Conservation (phyloP, 306 rosid genomes). For the Alnus rubra region DNA sequence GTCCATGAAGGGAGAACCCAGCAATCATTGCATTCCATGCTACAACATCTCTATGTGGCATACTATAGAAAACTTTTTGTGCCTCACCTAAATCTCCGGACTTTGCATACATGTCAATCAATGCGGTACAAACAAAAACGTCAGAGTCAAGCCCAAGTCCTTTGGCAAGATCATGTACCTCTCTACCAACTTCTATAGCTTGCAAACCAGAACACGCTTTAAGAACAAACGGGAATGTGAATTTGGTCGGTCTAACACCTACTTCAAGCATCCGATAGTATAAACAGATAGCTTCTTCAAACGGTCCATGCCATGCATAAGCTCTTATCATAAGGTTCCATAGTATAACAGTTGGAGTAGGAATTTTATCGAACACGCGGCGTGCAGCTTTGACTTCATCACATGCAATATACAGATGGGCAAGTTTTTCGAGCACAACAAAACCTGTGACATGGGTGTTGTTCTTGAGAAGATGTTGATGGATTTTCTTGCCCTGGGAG, state of each 20-base stretch:
- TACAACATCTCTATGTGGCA: conserved; percentile 25
- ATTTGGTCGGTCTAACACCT: conserved; percentile 20
- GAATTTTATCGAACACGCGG: conserved; percentile 34
- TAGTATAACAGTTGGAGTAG: conserved; percentile 25
- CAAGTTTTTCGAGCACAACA: conserved; percentile 11
- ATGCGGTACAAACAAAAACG: conserved; percentile 28
- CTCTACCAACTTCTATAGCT: conserved; percentile 17
- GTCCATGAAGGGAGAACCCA: conserved; percentile 30
- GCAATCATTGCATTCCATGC: conserved; percentile 39
- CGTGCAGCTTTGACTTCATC: conserved; percentile 18
- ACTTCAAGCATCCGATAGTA: conserved; percentile 19
- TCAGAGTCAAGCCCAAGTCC: conserved; percentile 14
- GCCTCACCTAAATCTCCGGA: conserved; percentile 28
- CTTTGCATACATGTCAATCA: conserved; percentile 33
- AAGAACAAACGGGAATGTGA: conserved; percentile 31
- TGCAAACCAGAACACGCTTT: conserved; percentile 33
- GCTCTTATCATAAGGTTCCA: conserved; percentile 31
- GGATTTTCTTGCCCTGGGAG: conserved; percentile 27
- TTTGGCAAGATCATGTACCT: conserved; percentile 27
- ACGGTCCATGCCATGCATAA: conserved; percentile 29
- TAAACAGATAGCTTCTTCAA: conserved; percentile 9
- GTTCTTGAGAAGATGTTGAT: conserved; percentile 10
- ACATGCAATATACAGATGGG: conserved; percentile 15
- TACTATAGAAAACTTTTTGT: conserved; percentile 3
- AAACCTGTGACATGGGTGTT: background rate